Evolutionary conservation across 257 asterid genomes (phyloP).

Genomic region (Cordia subcordata): DNA sequence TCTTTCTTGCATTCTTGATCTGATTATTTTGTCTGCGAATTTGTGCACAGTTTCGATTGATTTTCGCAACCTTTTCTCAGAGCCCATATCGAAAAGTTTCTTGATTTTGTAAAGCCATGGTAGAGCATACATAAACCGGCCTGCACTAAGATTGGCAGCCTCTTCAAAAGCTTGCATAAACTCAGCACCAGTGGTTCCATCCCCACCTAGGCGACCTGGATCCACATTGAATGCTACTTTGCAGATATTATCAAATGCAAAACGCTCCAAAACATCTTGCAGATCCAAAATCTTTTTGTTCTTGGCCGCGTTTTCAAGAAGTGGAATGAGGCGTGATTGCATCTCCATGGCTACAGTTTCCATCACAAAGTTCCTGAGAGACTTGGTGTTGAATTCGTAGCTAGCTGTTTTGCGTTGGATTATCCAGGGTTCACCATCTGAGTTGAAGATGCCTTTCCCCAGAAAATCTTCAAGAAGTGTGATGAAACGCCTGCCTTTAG

Average conservation of each 20-base stretch:
- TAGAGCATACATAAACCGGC: constrained; percentile 66
- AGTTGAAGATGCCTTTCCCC: constrained; percentile 74
- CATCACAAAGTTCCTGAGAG: constrained; percentile 68
- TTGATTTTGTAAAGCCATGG: constrained; percentile 37
- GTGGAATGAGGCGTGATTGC: constrained; percentile 46
- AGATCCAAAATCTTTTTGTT: constrained; percentile 35
- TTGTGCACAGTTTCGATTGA: constrained; percentile 56
- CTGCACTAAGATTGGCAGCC: constrained; percentile 69
- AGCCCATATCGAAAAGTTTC: constrained; percentile 51
- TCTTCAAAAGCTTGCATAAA: constrained; percentile 84
- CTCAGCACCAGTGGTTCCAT: constrained; percentile 45
- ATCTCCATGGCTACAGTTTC: constrained; percentile 54
- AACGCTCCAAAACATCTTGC: constrained; percentile 70
- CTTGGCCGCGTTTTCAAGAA: constrained; percentile 34
- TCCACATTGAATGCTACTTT: constrained; percentile 72
- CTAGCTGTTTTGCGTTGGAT: constrained; percentile 83
- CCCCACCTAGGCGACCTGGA: constrained; percentile 71
- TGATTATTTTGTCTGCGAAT: constrained; percentile 65
- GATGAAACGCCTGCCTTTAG: constrained; percentile 62
- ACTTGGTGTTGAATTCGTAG: constrained; percentile 77
- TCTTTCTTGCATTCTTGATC: constrained; percentile 43
- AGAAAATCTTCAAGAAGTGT: constrained; percentile 61
- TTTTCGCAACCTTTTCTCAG: constrained; percentile 46
- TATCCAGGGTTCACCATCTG: constrained; percentile 65
- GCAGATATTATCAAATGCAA: constrained; percentile 79